Evolutionary conservation across 2,329 filamentous ascomycete genomes (phyloP), one percentile per base, ranked within the genome.

Genomic region (Fusarium torulosum): DNA sequence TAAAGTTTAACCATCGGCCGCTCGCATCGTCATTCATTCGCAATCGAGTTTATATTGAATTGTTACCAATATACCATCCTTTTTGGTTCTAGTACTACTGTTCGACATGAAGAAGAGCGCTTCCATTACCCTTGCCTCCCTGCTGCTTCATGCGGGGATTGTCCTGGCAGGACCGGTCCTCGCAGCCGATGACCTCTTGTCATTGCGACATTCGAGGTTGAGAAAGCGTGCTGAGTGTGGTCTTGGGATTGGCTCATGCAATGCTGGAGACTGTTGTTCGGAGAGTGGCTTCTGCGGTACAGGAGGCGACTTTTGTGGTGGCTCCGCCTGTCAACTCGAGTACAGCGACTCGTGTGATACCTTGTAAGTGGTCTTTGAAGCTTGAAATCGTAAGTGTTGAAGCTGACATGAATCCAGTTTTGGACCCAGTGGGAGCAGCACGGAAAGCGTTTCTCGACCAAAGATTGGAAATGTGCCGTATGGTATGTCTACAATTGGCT

Each of bases 331-430:
- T 59, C 79, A 80, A 59, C 67, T 81, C 37, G 75, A 77, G 13
- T 81, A 77, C 67, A 78, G 79, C 59, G 76, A 80, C 54, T 72
- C 75, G 38, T 81, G 79, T 75, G 78, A 81, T 61, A 79, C 79
- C 62, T 77, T 80, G 79, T 81, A 70, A 77, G 79, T 74, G 21
- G n/a, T n/a, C 58, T 25, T 41, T 23, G 20, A 38, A 44, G 8
- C 19, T 50, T 42, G 15, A 21, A 29, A 40, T n/a, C 17, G 25
- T 33, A 29, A 37, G 33, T 25, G 47, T 60, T 21, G 21, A 31
- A 35, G 29, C 69, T 74, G 51, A 71, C 61, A 8, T 41, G 9
- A 41, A 46, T 33, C n/a, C 37, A 79, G 78, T 53, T 73, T 74
- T 27, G 73, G 73, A 15, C 78, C 79, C 11, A 51, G 67, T 11